Base-by-base conservation (phyloP, 2,329 filamentous ascomycete genomes). In the Alternaria alternata region DNA sequence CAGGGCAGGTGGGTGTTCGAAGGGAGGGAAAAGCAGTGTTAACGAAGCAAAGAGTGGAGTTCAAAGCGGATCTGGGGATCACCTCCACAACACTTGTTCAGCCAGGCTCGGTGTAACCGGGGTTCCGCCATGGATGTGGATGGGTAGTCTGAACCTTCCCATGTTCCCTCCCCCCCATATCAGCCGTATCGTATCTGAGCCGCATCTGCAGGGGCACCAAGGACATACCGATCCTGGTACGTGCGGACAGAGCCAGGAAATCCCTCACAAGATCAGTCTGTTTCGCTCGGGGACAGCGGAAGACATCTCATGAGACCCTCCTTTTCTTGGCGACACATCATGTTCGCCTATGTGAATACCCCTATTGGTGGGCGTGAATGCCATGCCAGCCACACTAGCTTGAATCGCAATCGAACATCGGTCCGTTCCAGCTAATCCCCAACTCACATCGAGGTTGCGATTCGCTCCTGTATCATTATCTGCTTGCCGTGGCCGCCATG, bases 11-110 rank as follows among this genome's bases (percentile, higher is more conserved):
- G 36, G 22, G 36, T 22, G 36, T 54, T 9, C 22, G 32, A 38
- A 26, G 43, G 22, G 32, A 38, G 36, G 22, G 8, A 47, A 36
- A 59, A 49, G 56, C 34, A 59, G 28, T 51, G 54, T 46, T 22
- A 54, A 26, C n/a, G 34, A 49, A 41, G 44, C 24, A 22, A 43
- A 44, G 48, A 18, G 51, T 55, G 57, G 43, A 59, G 51, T 59
- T 34, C 28, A 49, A 28, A 53, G 30, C 26, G 38, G 32, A 57
- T 46, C 48, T 55, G 44, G 44, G 51, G 56, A 54, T 48, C 43
- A 24, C 51, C 43, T 55, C 51, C 57, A 49, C 44, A 55, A 34
- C 48, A 55, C 44, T 51, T 55, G 51, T 55, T 43, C 30, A 24
- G 16, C 20, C 44, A 39, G 8, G 32, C 22, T 49, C 49, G 20